These are phyloP conservation scores for Mortierella sp. DNA, from an alignment of 371 early-diverging fungal genomes.

Conservation along the genomic window DNA sequence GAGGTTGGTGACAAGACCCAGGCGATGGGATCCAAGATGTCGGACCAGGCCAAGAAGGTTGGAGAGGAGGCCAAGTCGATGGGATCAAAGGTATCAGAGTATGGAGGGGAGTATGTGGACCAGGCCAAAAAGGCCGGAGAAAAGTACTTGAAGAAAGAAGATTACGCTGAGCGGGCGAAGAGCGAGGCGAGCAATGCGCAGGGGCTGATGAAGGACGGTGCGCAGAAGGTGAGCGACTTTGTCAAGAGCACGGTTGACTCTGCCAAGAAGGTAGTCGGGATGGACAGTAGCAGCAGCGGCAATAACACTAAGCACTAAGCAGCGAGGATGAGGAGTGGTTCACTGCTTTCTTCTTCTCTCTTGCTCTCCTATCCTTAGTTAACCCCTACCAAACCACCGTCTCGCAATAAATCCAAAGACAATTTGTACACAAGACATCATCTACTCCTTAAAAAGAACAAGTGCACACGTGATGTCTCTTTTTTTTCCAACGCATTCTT, in stretches of 20 bases:
- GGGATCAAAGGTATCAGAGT: neutral
- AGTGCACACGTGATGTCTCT: neutral
- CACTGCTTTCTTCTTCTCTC: too few species aligned
- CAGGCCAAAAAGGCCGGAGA: conserved; percentile 10
- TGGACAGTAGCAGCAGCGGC: conserved; percentile 16
- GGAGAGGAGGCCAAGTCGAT: neutral
- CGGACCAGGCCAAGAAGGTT: neutral
- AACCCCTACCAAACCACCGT: neutral
- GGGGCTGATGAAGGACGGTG: conserved; percentile 25
- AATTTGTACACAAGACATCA: neutral
- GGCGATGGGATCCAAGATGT: neutral
- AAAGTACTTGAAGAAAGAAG: neutral
- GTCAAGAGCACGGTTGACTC: conserved; percentile 39
- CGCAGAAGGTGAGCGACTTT: conserved; percentile 31
- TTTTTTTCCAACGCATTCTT: neutral
- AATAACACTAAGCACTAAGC: neutral
- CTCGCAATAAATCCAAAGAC: neutral
- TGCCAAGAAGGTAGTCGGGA: conserved; percentile 41
- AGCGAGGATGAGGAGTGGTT: too few species aligned
- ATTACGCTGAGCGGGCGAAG: conserved; percentile 7
- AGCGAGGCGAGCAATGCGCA: conserved; percentile 2
- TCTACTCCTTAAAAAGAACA: neutral
- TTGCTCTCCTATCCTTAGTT: neutral
- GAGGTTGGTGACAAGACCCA: conserved; percentile 18
- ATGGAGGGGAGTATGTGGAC: neutral